Evolutionary conservation across 2,329 filamentous ascomycete genomes (phyloP).

Genomic region (Curvularia spicifera): DNA sequence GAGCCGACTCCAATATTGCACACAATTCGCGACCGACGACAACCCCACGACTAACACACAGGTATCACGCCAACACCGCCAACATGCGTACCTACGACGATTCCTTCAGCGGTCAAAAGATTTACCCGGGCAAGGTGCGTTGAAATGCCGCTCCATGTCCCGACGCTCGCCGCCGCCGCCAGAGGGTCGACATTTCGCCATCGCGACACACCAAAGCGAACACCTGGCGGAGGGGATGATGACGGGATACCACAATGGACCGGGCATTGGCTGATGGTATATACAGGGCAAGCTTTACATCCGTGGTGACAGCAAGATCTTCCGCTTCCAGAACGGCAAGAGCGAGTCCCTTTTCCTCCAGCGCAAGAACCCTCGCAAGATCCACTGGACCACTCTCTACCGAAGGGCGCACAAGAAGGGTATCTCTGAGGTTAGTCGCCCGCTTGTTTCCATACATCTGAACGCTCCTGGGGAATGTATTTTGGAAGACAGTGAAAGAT

Average conservation of each 20-base stretch:
- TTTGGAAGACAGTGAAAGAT: slow-evolving; percentile 22
- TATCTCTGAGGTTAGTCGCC: slow-evolving; percentile 90
- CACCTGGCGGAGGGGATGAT: slow-evolving; percentile 22
- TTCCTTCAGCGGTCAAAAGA: slow-evolving; percentile 77
- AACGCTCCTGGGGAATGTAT: slow-evolving; percentile 6
- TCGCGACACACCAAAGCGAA: slow-evolving; percentile 23
- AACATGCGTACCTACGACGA: slow-evolving; percentile 81
- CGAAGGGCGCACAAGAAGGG: slow-evolving; percentile 99
- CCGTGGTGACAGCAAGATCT: slow-evolving; percentile 99
- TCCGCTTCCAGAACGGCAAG: slow-evolving; percentile 99
- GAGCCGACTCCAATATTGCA: slow-evolving; percentile 39
- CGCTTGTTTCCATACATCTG: slow-evolving; percentile 11
- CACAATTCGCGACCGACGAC: slow-evolving; percentile 35
- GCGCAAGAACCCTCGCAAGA: slow-evolving; percentile 99
- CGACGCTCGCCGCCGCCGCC: slow-evolving; percentile 15
- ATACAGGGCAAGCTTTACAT: slow-evolving; percentile 97
- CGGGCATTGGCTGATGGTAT: slow-evolving; percentile 40
- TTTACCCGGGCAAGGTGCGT: slow-evolving; percentile 80
- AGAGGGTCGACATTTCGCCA: slow-evolving; percentile 35
- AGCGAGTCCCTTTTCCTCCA: slow-evolving; percentile 99
- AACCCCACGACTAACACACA: slow-evolving; percentile 48
- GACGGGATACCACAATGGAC: slow-evolving; percentile 14
- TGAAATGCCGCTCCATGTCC: slow-evolving; percentile 24
- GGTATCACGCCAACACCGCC: slow-evolving; percentile 56
- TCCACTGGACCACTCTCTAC: slow-evolving; percentile 98